Evolutionary conservation across 495 filamentous ascomycete species (phyloP).

Genomic region (Lentithecium fluviatile): DNA sequence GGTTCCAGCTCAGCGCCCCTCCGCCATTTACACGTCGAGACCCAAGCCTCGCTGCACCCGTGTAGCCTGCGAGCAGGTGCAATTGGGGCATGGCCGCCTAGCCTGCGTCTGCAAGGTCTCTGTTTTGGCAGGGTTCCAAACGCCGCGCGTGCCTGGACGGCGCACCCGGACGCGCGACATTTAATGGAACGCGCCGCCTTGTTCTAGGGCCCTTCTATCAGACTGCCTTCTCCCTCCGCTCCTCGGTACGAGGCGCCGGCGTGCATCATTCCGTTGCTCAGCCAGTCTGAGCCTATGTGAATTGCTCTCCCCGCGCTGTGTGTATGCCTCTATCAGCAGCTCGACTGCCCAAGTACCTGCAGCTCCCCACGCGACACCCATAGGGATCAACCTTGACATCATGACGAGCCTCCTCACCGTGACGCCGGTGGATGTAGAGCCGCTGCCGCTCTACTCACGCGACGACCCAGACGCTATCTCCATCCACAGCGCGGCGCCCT

Average conservation of each 20-base stretch:
- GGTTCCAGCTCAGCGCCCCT: background rate
- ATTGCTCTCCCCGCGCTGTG: background rate
- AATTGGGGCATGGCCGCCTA: background rate
- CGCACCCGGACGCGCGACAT: background rate
- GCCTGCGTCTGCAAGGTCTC: background rate
- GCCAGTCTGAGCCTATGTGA: background rate
- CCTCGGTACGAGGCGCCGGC: background rate
- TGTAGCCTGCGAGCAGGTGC: background rate
- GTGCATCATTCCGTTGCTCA: background rate
- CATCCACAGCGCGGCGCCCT: slow-evolving; percentile 39
- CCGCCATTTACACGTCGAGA: background rate
- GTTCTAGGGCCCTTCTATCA: background rate
- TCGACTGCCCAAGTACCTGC: too few species aligned
- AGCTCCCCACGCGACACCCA: too few species aligned
- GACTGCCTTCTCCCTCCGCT: background rate
- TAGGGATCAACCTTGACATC: background rate
- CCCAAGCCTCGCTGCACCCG: background rate
- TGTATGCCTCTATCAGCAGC: background rate
- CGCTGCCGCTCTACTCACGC: slow-evolving; percentile 39
- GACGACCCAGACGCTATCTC: slow-evolving; percentile 36
- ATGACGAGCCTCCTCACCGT: slow-evolving; percentile 38
- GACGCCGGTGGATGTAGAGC: slow-evolving; percentile 33
- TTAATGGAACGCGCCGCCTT: background rate
- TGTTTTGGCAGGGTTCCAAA: background rate
- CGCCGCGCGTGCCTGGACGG: background rate